A percentile compares a stretch with the other conserved stretches of the same genome.
Evolutionary conservation across 176 grass and related monocot species (phyloP).

Genomic region (Stipa capillata): DNA sequence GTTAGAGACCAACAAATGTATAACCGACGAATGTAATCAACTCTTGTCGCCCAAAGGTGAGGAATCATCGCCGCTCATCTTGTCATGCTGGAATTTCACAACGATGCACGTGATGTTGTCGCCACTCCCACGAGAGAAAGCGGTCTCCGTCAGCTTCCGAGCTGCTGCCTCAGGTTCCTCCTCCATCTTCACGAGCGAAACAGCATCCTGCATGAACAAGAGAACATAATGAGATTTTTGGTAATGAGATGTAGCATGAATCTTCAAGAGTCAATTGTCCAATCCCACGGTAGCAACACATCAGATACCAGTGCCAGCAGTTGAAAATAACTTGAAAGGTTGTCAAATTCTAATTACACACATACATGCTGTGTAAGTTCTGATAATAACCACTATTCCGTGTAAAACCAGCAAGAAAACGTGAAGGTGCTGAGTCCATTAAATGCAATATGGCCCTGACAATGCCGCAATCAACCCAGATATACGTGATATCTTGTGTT

Average conservation of each 20-base stretch:
- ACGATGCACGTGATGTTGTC: slow-evolving; percentile 94
- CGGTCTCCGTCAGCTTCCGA: slow-evolving; percentile 69
- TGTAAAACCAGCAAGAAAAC: not conserved
- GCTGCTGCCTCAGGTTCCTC: slow-evolving; percentile 79
- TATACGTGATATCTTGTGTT: no score
- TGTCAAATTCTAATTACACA: not conserved
- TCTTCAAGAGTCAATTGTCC: not conserved
- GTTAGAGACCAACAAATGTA: slow-evolving; percentile 27
- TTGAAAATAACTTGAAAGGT: not conserved
- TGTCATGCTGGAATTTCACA: slow-evolving; percentile 81
- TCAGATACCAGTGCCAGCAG: not conserved
- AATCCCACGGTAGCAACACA: slow-evolving; percentile 31
- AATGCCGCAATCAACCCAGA: not conserved
- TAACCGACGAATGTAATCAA: slow-evolving; percentile 33
- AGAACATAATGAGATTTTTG: not conserved
- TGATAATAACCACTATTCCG: not conserved
- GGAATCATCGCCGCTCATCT: slow-evolving; percentile 5
- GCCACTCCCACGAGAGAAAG: slow-evolving; percentile 52
- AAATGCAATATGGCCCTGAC: no score
- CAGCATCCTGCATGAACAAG: slow-evolving; percentile 41
- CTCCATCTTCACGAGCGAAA: slow-evolving; percentile 60
- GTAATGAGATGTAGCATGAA: not conserved
- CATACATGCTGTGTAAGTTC: not conserved
- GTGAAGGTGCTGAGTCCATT: no score
- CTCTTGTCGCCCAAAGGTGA: slow-evolving; percentile 33